Percentiles rank a stretch among this genome's conserved stretches.
phyloP scores from a whole-genome alignment of 164 flowering plant genomes.

The Chimonanthus praecox region DNA sequence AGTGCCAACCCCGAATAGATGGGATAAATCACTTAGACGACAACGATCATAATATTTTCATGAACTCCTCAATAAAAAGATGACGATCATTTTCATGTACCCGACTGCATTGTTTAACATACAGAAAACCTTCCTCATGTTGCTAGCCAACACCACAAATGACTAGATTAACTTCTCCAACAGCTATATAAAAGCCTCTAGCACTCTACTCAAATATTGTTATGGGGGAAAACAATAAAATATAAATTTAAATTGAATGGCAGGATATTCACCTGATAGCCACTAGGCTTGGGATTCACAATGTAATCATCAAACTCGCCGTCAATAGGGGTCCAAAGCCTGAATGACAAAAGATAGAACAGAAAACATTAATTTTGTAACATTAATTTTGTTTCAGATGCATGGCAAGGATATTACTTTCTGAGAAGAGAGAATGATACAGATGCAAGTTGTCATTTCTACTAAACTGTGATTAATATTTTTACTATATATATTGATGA shows the following conservation, averaged over 20 bases:
- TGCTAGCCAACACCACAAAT: background rate
- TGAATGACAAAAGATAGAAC: constrained; percentile 24
- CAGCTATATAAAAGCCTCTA: too few relatives aligned
- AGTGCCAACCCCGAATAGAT: too few relatives aligned
- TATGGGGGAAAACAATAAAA: background rate
- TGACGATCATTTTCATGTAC: too few relatives aligned
- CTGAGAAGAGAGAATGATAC: background rate
- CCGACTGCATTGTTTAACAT: too few relatives aligned
- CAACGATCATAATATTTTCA: too few relatives aligned
- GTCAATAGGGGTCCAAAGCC: constrained; percentile 92
- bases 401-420: background rate
- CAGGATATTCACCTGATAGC: constrained; percentile 70
- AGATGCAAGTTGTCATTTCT: background rate
- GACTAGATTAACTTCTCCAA: too few relatives aligned
- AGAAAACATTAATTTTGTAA: background rate
- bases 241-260: background rate
- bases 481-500: too few relatives aligned
- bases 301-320: constrained; percentile 97
- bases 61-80: too few relatives aligned
- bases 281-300: constrained; percentile 94
- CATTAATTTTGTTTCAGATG: background rate
- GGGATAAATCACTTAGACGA: too few relatives aligned
- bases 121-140: too few relatives aligned
- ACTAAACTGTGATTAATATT: background rate
- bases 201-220: too few relatives aligned